A percentile compares a stretch with the other conserved stretches of the same genome.
Conservation (phyloP, 768 basidiomycete species). For the Boletus rufocinnamomeus region DNA sequence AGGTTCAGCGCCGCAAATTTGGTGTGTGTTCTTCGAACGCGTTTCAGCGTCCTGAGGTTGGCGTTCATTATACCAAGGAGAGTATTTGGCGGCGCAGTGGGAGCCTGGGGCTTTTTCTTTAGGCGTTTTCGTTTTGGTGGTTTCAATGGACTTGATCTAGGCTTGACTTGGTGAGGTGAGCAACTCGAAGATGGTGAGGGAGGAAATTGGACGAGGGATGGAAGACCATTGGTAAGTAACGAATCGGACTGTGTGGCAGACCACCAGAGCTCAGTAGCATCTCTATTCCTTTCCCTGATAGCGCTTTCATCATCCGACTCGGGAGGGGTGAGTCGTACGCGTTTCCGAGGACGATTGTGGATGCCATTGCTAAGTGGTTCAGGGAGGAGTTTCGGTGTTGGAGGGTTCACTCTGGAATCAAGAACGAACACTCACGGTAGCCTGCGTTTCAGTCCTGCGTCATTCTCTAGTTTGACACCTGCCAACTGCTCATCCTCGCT, state of each 20-base stretch:
- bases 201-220: conserved; percentile 44
- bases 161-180: conserved; percentile 14
- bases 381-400: conserved; percentile 1
- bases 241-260: conserved; percentile 61
- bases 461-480: conserved; percentile 30
- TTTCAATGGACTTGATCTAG: conserved; percentile 11
- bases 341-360: conserved; percentile 58
- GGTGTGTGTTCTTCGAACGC: conserved; percentile 70
- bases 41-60: conserved; percentile 74
- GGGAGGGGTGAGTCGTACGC: conserved; percentile 50
- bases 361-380: conserved; percentile 24
- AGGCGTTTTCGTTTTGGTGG: conserved; percentile 26
- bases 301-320: conserved; percentile 37
- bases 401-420: neutral
- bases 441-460: conserved; percentile 66
- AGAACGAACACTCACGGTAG: conserved; percentile 22
- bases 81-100: conserved; percentile 40
- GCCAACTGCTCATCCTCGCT: conserved; percentile 36
- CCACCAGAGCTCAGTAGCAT: conserved; percentile 71
- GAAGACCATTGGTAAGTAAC: conserved; percentile 65
- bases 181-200: conserved; percentile 19
- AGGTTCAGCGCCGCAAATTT: conserved; percentile 62
- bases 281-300: conserved; percentile 38
- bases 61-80: conserved; percentile 71
- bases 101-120: conserved; percentile 22